phyloP scores from a whole-genome alignment of 2,329 filamentous ascomycete species.

The Chrysosporium keratinophilum region DNA sequence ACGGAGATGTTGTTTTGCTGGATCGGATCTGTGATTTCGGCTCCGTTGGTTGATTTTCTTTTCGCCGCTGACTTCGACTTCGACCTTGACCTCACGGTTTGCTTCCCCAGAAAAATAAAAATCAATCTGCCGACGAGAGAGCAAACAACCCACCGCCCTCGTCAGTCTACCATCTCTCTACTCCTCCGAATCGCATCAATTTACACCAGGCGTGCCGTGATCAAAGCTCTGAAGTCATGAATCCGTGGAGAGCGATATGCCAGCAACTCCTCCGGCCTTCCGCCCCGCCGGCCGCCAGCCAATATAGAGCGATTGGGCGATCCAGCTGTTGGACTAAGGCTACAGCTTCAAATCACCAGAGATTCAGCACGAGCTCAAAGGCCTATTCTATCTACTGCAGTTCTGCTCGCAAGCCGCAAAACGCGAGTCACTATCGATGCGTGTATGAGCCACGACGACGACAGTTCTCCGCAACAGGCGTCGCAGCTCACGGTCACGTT shows the following conservation, averaged over 20 bases:
- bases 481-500: constrained; percentile 63
- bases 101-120: not conserved
- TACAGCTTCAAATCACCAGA: constrained; percentile 1
- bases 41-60: constrained; percentile 6
- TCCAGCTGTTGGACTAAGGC: constrained; percentile 5
- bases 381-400: not conserved
- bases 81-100: too few relatives aligned
- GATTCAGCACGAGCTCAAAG: not conserved
- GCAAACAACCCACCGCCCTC: not conserved
- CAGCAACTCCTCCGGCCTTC: constrained; percentile 8
- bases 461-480: constrained; percentile 37
- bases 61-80: not conserved
- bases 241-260: constrained; percentile 7
- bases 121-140: not conserved
- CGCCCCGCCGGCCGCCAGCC: not conserved
- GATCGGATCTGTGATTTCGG: not conserved
- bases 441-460: constrained; percentile 5
- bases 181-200: too few relatives aligned
- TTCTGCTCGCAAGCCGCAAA: not conserved
- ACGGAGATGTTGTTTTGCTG: constrained; percentile 6
- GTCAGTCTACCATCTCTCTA: not conserved
- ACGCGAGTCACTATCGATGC: not conserved
- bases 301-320: constrained; percentile 1
- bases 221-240: not conserved
- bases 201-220: not conserved